A percentile compares a stretch with the other conserved stretches of the same genome.
Evolutionary conservation across 192 early-diverging fungal genomes (phyloP).

Genomic region (Coemansia sp.): DNA sequence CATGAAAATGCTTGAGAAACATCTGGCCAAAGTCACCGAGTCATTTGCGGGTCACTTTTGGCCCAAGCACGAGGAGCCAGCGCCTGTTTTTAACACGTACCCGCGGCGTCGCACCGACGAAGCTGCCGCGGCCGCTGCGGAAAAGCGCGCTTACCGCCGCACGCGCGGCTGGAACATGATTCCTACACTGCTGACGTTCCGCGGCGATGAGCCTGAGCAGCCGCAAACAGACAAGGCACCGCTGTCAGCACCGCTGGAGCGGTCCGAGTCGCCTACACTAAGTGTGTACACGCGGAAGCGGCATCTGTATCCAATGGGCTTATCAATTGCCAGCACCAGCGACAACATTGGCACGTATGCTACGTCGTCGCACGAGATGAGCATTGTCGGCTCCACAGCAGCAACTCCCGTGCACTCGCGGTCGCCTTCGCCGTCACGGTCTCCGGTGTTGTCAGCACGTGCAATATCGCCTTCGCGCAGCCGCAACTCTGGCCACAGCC

Average conservation of each 20-base stretch:
- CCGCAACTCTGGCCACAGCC: conserved; percentile 38
- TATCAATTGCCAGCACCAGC: conserved; percentile 35
- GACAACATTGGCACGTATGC: conserved; percentile 24
- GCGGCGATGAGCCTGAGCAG: conserved; percentile 11
- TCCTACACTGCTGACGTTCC: conserved; percentile 48
- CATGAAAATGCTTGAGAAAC: conserved; percentile 52
- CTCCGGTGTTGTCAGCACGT: conserved; percentile 28
- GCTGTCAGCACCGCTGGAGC: conserved; percentile 14
- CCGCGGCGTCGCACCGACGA: conserved; percentile 44
- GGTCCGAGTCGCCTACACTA: conserved; percentile 43
- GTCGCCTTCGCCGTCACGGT: conserved; percentile 24
- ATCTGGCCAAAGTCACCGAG: conserved; percentile 51
- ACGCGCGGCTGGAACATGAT: conserved; percentile 56
- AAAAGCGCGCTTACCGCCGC: conserved; percentile 22
- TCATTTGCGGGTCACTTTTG: conserved; percentile 51
- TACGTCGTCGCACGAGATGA: conserved; percentile 42
- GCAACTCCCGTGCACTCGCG: conserved; percentile 19
- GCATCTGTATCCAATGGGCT: conserved; percentile 51
- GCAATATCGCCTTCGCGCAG: conserved; percentile 24
- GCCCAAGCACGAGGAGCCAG: conserved; percentile 43
- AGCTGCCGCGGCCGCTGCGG: conserved; percentile 9
- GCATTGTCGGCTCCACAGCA: conserved; percentile 19
- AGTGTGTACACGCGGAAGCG: conserved; percentile 42
- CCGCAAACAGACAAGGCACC: conserved; percentile 11
- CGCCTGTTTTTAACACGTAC: conserved; percentile 43